Percentiles rank a stretch among this genome's conserved stretches.
Conservation (phyloP, 2,329 filamentous ascomycete genomes). For the Coniella lustricola region DNA sequence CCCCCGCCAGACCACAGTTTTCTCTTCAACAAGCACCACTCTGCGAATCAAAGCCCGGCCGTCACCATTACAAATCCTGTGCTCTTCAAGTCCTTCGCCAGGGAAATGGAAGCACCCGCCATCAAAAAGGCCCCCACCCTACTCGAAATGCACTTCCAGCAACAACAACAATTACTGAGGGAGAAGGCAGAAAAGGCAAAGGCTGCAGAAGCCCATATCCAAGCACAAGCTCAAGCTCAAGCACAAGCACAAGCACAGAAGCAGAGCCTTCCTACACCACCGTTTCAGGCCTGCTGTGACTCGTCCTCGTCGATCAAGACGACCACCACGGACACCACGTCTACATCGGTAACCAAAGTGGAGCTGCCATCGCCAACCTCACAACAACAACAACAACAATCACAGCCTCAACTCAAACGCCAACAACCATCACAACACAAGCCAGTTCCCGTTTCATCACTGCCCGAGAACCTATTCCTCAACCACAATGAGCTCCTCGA, state of each 20-base stretch:
- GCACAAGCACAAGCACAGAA: conserved; percentile 2
- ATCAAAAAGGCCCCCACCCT: conserved; percentile 12
- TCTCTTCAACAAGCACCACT: conserved; percentile 21
- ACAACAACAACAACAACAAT: not conserved
- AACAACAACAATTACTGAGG: conserved; percentile 7
- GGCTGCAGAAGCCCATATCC: conserved; percentile 7
- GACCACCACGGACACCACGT: conserved; percentile 6
- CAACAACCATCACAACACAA: not conserved
- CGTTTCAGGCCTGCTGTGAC: conserved; percentile 5
- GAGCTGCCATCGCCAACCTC: conserved; percentile 10
- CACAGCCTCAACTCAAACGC: not conserved
- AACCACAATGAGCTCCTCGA: conserved; percentile 6
- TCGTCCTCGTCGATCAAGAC: conserved; percentile 9
- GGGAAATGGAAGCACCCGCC: conserved; percentile 17
- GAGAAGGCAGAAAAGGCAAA: conserved; percentile 5
- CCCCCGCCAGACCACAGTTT: conserved; percentile 32
- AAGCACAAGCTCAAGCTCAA: conserved; percentile 10
- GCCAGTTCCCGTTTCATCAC: not conserved
- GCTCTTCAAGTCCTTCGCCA: conserved; percentile 20
- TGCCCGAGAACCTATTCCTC: conserved; percentile 3
- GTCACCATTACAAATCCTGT: conserved; percentile 10
- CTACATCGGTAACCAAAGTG: conserved; percentile 11
- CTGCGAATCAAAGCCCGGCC: conserved; percentile 6
- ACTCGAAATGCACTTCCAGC: conserved; percentile 13
- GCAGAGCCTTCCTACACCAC: conserved; percentile 1